These are phyloP conservation scores for Conidiobolus coronatus DNA, from an alignment of 371 early-diverging fungal species.

Conservation along the genomic window DNA sequence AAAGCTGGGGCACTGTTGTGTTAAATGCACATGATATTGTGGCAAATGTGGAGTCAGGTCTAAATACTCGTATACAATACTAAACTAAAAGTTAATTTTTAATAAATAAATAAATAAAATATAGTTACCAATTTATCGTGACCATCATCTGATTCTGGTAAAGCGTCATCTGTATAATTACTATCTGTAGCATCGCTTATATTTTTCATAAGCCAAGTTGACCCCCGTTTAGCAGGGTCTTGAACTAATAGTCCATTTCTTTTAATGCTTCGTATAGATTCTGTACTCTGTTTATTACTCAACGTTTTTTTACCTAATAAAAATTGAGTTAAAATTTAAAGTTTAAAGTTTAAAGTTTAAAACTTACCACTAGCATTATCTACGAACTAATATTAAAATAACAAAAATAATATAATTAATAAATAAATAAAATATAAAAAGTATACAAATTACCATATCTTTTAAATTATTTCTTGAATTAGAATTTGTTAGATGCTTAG, in stretches of 20 bases:
- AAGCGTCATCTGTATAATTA: not conserved
- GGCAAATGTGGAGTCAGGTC: conserved; percentile 48
- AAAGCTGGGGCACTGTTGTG: conserved; percentile 44
- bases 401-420: not conserved
- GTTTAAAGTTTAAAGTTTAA: not conserved
- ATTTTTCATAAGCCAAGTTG: not conserved
- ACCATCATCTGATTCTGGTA: not conserved
- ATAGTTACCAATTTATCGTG: not conserved
- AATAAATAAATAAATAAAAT: not conserved
- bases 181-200: not conserved
- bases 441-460: not conserved
- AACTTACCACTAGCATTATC: not conserved
- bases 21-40: conserved; percentile 38
- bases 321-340: too few species aligned
- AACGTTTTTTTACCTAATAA: not conserved
- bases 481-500: not conserved
- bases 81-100: conserved; percentile 1
- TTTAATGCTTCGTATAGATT: not conserved
- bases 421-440: not conserved
- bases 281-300: conserved; percentile 1
- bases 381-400: not conserved
- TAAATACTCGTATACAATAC: conserved; percentile 34
- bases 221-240: not conserved
- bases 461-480: not conserved
- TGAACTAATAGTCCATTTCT: conserved; percentile 2